Percentiles rank a stretch among this genome's conserved stretches.
Conservation (phyloP, 148 eudicot genomes). For the Vaccinium macrocarpon region DNA sequence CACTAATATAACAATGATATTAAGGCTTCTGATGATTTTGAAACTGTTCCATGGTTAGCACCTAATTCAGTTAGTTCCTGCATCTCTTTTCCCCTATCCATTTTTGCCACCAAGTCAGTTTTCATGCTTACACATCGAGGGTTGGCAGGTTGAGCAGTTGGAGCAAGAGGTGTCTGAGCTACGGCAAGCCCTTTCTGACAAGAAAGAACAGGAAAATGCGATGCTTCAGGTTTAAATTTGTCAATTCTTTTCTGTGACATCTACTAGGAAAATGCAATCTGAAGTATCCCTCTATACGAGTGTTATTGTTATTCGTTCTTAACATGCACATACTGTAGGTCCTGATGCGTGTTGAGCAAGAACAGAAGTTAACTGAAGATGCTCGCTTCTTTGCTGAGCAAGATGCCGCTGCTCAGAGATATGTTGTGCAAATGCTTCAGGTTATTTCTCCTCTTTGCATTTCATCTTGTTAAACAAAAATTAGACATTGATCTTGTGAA, state of each 20-base stretch:
- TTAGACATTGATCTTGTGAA: neutral
- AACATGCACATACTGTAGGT: slow-evolving; percentile 39
- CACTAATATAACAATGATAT: neutral
- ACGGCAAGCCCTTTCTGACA: slow-evolving; percentile 58
- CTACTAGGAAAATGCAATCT: neutral
- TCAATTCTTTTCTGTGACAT: neutral
- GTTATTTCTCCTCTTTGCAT: slow-evolving; percentile 35
- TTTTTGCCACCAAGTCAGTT: neutral
- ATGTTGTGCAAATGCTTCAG: slow-evolving; percentile 57
- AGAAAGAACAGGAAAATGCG: slow-evolving; percentile 69
- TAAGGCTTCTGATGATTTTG: neutral
- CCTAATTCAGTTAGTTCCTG: slow-evolving; percentile 1
- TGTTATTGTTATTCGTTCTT: slow-evolving; percentile 9
- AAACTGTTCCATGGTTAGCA: neutral
- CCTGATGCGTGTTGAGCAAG: slow-evolving; percentile 83
- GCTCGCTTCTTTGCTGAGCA: slow-evolving; percentile 79
- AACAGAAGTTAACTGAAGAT: slow-evolving; percentile 74
- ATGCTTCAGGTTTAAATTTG: slow-evolving; percentile 66
- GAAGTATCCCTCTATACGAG: neutral
- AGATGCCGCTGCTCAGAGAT: slow-evolving; percentile 70
- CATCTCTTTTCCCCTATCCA: neutral
- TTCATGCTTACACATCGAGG: slow-evolving; percentile 13
- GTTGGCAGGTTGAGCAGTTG: slow-evolving; percentile 67
- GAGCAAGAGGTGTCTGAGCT: slow-evolving; percentile 67
- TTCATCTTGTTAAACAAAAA: neutral